Evolutionary conservation across 139 green algal genomes (phyloP).

Genomic region (Chlorella sp.): DNA sequence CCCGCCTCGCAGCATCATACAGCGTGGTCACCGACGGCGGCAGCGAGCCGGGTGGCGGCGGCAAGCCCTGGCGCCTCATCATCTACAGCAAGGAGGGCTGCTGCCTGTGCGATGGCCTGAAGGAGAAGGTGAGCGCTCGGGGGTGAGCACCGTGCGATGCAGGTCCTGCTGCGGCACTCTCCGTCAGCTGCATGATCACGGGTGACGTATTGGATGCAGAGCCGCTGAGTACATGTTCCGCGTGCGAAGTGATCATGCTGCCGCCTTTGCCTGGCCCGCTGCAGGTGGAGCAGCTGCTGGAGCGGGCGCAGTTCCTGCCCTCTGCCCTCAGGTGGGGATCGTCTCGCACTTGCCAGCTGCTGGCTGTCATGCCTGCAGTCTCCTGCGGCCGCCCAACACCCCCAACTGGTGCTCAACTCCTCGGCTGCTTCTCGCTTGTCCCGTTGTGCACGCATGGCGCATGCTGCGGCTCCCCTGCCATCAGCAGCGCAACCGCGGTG

Average conservation of each 20-base stretch:
- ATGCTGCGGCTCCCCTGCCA: too few species aligned
- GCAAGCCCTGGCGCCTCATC: slow-evolving; percentile 37
- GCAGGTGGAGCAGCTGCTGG: slow-evolving; percentile 46
- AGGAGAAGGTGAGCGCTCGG: slow-evolving; percentile 48
- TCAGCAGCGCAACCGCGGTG: too few species aligned
- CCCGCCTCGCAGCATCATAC: slow-evolving; percentile 14
- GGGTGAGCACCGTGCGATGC: too few species aligned
- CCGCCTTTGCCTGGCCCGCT: too few species aligned
- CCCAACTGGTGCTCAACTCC: neutral
- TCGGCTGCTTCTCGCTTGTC: too few species aligned
- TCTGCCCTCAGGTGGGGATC: slow-evolving; percentile 29
- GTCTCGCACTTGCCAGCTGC: neutral
- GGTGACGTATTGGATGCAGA: too few species aligned
- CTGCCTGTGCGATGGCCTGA: slow-evolving; percentile 61
- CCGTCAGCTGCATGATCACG: too few species aligned
- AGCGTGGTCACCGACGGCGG: neutral
- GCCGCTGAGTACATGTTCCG: too few species aligned
- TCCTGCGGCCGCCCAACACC: neutral
- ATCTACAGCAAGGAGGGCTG: slow-evolving; percentile 73
- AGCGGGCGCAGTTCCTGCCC: slow-evolving; percentile 57
- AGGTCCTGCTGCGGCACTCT: too few species aligned
- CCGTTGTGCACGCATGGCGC: too few species aligned
- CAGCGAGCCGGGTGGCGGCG: neutral
- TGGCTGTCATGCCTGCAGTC: too few species aligned
- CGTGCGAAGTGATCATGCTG: too few species aligned